Base-by-base conservation (phyloP, 1,284 basidiomycete genomes). In the Cryptococcus sp. region DNA sequence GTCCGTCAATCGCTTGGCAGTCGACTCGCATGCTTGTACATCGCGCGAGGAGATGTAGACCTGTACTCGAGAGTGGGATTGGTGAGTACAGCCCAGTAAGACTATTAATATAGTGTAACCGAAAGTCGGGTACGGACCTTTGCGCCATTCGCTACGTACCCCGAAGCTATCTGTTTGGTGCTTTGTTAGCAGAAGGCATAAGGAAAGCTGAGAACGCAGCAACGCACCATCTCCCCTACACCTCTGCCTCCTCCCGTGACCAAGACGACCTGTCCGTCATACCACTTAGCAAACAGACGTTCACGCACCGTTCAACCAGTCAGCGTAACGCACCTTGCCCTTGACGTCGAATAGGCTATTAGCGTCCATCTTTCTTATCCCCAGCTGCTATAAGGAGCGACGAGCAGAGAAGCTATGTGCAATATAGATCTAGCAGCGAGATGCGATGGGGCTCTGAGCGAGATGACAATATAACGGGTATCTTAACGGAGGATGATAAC, bases 181-280 rank as follows among this genome's bases (percentile, higher is more conserved):
- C 6, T 50, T 38, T 54, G 41, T 23, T 13, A 22, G 7, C 34
- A 10, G 11, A 8, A n/a, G 5, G 4, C 8, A 1, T 45, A 13
- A 22, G 16, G 41, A 20, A 10, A 37, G 29, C 29, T 40, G 51
- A 13, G 26, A 40, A 41, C 34, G 51, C 3, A 25, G 38, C 19
- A 22, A 75, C 82, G 59, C 52, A 85, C 86, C 86, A 86, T 86
- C 78, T 85, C 87, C 25, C 86, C 86, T 46, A 87, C 83, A 25
- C 86, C 86, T 55, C 85, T 79, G 44, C 84, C 86, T n/a, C 87
- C 87, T n/a, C 87, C 87, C 0, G 86, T 88, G 39, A 87, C 81
- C 38, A 88, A 78, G 1, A 85, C 84, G 5, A 87, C 82, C 73
- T 77, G 61, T 48, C 22, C 41, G 5, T 8, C n/a, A 6, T 22